These are phyloP conservation scores for Scheffersomyces parashehatae DNA, from an alignment of 1,139 yeast genomes.

Conservation along the genomic window DNA sequence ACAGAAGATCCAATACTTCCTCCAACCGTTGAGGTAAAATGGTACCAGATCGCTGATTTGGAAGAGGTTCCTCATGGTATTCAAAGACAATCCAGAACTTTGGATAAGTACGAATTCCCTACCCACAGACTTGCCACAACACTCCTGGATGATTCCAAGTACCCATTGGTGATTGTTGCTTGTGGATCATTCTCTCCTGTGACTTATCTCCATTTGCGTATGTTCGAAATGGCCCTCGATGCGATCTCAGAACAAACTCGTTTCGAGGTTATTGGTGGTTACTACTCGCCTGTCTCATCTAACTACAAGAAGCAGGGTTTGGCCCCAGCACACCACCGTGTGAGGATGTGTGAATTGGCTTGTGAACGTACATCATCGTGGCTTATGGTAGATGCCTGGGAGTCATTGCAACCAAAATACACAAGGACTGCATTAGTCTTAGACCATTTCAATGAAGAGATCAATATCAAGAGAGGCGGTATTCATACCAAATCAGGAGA, in stretches of 20 bases:
- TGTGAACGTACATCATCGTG: constrained; percentile 96
- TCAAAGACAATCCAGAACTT: constrained; percentile 74
- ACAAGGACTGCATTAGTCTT: constrained; percentile 93
- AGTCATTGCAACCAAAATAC: constrained; percentile 85
- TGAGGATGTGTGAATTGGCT: constrained; percentile 96
- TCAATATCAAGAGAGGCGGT: constrained; percentile 88
- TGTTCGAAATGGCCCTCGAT: constrained; percentile 98
- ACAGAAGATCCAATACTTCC: constrained; percentile 26
- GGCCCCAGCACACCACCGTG: constrained; percentile 86
- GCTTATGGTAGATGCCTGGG: constrained; percentile 99
- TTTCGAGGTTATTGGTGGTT: constrained; percentile 95
- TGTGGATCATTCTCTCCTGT: constrained; percentile 98
- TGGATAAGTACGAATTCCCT: constrained; percentile 77
- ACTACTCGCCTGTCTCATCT: constrained; percentile 95
- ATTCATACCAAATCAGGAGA: constrained; percentile 72
- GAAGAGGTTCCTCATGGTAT: constrained; percentile 97
- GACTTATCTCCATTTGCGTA: constrained; percentile 88
- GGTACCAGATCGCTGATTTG: constrained; percentile 82
- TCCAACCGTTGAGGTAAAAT: constrained; percentile 52
- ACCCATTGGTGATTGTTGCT: constrained; percentile 92
- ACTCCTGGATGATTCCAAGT: constrained; percentile 72
- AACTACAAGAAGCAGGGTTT: constrained; percentile 92
- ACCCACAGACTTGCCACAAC: constrained; percentile 77
- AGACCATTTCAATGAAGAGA: constrained; percentile 95
- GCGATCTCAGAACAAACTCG: constrained; percentile 90